A percentile compares a stretch with the other conserved stretches of the same genome.
phyloP scores from a whole-genome alignment of 2,329 filamentous ascomycete species.

The Fusarium longipes region DNA sequence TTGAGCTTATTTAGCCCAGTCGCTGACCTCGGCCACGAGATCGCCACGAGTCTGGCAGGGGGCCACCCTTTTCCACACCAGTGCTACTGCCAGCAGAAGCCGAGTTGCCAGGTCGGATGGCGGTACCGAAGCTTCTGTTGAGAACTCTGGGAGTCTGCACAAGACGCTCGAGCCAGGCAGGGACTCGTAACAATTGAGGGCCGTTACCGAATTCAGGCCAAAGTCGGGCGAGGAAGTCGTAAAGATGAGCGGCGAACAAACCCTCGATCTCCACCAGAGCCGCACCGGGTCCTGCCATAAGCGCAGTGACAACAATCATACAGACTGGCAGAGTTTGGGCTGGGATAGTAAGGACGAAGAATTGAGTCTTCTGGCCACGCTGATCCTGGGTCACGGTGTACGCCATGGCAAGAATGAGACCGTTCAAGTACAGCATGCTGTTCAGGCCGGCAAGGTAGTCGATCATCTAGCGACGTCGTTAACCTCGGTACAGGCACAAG shows the following conservation, averaged over 20 bases:
- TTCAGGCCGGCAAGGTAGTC: constrained; percentile 50
- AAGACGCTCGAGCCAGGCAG: constrained; percentile 74
- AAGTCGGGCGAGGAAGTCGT: constrained; percentile 87
- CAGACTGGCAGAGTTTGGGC: constrained; percentile 84
- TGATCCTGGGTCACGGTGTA: constrained; percentile 92
- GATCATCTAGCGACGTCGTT: constrained; percentile 47
- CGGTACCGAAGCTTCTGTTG: constrained; percentile 62
- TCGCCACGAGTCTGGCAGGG: constrained; percentile 72
- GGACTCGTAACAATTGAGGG: constrained; percentile 79
- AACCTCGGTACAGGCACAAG: constrained; percentile 32
- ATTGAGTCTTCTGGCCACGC: constrained; percentile 77
- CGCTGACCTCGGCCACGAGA: constrained; percentile 71
- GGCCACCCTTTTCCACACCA: constrained; percentile 56
- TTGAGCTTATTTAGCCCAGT: constrained; percentile 58
- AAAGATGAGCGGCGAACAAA: constrained; percentile 87
- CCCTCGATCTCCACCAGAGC: constrained; percentile 77
- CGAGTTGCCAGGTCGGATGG: constrained; percentile 56
- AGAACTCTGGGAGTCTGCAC: constrained; percentile 60
- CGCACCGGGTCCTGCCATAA: constrained; percentile 67
- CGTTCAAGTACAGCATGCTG: constrained; percentile 63
- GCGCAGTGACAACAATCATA: constrained; percentile 78
- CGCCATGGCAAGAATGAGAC: constrained; percentile 80
- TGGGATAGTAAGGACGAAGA: constrained; percentile 86
- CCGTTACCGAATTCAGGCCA: constrained; percentile 93
- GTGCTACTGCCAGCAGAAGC: constrained; percentile 54